phyloP scores from a whole-genome alignment of 495 filamentous ascomycete species.

The Umbilicaria muhlenbergii region DNA sequence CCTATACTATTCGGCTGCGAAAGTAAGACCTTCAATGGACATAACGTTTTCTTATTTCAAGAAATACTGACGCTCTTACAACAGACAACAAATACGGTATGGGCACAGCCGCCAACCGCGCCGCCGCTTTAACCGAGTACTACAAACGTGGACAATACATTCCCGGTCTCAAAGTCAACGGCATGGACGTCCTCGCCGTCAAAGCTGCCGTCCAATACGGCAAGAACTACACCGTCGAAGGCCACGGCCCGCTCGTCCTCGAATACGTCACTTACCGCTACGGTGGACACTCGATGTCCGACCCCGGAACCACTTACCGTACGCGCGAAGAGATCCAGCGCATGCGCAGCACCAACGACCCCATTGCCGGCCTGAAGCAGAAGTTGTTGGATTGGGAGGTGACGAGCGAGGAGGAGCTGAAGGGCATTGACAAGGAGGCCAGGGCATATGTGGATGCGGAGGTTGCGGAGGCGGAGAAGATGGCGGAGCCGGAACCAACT shows the following conservation, averaged over 20 bases:
- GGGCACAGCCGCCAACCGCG: slow-evolving; percentile 90
- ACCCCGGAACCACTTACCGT: slow-evolving; percentile 97
- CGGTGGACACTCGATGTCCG: slow-evolving; percentile 98
- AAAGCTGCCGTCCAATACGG: slow-evolving; percentile 89
- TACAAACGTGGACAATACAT: slow-evolving; percentile 99
- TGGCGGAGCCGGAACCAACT: slow-evolving; percentile 60
- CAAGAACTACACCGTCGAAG: slow-evolving; percentile 64
- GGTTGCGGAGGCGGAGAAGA: slow-evolving; percentile 77
- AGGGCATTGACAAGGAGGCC: slow-evolving; percentile 85
- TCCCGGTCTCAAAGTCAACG: slow-evolving; percentile 97
- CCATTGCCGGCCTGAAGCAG: slow-evolving; percentile 94
- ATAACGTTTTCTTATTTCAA: too few relatives aligned
- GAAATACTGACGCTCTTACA: neutral
- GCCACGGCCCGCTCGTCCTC: slow-evolving; percentile 84
- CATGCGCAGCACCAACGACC: slow-evolving; percentile 97
- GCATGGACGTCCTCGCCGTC: slow-evolving; percentile 97
- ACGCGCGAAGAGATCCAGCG: slow-evolving; percentile 98
- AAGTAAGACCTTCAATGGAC: slow-evolving; percentile 43
- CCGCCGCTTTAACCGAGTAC: slow-evolving; percentile 94
- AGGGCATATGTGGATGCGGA: slow-evolving; percentile 72
- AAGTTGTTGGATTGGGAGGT: slow-evolving; percentile 94
- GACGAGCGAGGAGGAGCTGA: slow-evolving; percentile 88
- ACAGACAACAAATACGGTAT: slow-evolving; percentile 99
- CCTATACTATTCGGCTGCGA: slow-evolving; percentile 94
- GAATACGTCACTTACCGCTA: slow-evolving; percentile 99